Evolutionary conservation across 2,329 filamentous ascomycete species (phyloP).

Genomic region (Ophiostoma perfectum): DNA sequence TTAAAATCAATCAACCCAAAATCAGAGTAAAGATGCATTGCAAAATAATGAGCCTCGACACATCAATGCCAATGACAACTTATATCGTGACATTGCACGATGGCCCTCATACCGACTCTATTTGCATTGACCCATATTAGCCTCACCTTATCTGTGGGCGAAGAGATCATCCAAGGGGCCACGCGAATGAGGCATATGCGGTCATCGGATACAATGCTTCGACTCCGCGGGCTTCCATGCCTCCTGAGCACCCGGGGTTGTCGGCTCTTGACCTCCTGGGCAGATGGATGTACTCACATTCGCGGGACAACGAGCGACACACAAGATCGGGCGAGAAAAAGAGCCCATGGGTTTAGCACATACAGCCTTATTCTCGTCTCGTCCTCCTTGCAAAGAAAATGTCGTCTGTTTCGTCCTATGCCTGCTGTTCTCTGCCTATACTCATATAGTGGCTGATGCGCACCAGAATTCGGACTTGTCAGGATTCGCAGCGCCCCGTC

Average conservation of each 20-base stretch:
- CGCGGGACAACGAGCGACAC: background rate
- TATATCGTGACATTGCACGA: background rate
- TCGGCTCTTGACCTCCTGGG: background rate
- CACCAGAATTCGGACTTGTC: background rate
- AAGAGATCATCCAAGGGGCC: background rate
- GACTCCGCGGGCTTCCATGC: background rate
- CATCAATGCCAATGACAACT: background rate
- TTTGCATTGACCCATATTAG: background rate
- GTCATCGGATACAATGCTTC: background rate
- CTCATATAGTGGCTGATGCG: too few relatives aligned
- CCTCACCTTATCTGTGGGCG: background rate
- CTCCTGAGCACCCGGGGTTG: background rate
- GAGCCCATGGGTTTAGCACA: background rate
- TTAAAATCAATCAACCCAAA: too few relatives aligned
- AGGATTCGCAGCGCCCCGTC: background rate
- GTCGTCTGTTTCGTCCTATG: background rate
- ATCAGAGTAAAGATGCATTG: too few relatives aligned
- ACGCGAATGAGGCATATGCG: background rate
- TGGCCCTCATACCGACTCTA: background rate
- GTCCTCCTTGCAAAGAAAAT: background rate
- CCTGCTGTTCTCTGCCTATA: background rate
- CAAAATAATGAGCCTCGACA: too few relatives aligned
- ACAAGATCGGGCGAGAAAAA: background rate
- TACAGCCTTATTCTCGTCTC: background rate
- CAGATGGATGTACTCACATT: background rate